A percentile compares a stretch with the other conserved stretches of the same genome.
Evolutionary conservation across 129 eudicot genomes (phyloP).

Genomic region (Heracleum sosnowskyi): DNA sequence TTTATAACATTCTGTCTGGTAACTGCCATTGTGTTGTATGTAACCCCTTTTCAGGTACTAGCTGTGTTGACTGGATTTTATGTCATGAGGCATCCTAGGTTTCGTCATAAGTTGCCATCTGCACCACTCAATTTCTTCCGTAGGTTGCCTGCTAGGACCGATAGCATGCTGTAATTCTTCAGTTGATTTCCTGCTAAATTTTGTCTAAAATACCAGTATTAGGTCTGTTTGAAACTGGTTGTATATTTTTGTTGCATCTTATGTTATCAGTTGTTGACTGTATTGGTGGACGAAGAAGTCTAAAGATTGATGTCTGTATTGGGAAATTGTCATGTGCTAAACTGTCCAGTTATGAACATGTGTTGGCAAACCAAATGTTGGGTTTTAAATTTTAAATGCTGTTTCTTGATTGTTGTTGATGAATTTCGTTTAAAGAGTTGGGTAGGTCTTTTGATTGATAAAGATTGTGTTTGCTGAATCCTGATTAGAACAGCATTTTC

Average conservation of each 20-base stretch:
- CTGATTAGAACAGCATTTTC: background rate
- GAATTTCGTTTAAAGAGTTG: background rate
- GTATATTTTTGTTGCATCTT: background rate
- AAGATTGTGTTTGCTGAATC: background rate
- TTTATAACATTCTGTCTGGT: slow-evolving; percentile 59
- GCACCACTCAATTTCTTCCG: slow-evolving; percentile 70
- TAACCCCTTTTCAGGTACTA: slow-evolving; percentile 64
- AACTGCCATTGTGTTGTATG: slow-evolving; percentile 54
- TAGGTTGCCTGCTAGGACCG: slow-evolving; percentile 71
- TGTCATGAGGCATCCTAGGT: slow-evolving; percentile 85
- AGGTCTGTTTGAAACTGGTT: background rate
- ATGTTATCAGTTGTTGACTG: background rate
- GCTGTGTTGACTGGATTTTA: slow-evolving; percentile 43
- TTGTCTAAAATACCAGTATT: background rate
- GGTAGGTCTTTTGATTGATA: background rate
- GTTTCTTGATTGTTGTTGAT: background rate
- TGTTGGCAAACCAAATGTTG: background rate
- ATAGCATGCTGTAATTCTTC: slow-evolving; percentile 62
- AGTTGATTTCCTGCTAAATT: background rate
- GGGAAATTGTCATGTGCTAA: background rate
- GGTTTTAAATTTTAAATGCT: background rate
- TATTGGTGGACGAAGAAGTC: background rate
- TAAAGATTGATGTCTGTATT: background rate
- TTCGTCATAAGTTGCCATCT: slow-evolving; percentile 68
- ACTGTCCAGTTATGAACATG: background rate